Percentiles rank a stretch among this genome's conserved stretches.
These are phyloP conservation scores for Ambrosia trifida DNA, from an alignment of 129 eudicot genomes.

Conservation along the genomic window DNA sequence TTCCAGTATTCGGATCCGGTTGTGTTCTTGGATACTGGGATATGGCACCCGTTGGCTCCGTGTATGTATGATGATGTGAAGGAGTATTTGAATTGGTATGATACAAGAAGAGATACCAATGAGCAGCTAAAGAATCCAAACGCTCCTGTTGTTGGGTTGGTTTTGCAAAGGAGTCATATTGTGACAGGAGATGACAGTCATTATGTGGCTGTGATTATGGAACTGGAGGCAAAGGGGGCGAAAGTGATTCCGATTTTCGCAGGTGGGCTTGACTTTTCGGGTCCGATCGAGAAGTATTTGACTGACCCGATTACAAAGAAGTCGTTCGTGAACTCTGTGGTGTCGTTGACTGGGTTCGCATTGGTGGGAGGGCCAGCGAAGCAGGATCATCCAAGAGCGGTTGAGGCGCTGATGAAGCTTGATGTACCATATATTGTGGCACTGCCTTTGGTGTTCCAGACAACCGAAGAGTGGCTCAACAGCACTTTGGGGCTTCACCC, in stretches of 20 bases:
- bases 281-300: conserved; percentile 87
- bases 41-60: conserved; percentile 99
- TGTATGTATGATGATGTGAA: conserved; percentile 98
- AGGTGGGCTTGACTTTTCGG: conserved; percentile 97
- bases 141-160: conserved; percentile 82
- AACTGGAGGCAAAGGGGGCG: conserved; percentile 94
- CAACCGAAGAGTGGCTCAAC: conserved; percentile 97
- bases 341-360: conserved; percentile 92
- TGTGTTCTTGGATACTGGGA: conserved; percentile 85
- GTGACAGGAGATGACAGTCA: conserved; percentile 98
- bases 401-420: conserved; percentile 93
- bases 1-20: conserved; percentile 92
- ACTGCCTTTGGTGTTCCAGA: conserved; percentile 94
- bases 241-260: conserved; percentile 94
- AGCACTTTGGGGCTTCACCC: conserved; percentile 99
- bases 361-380: conserved; percentile 99
- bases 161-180: conserved; percentile 94
- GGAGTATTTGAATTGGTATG: conserved; percentile 98
- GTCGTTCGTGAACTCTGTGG: conserved; percentile 82
- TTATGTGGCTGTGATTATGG: conserved; percentile 99
- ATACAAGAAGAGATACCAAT: conserved; percentile 86
- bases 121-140: conserved; percentile 66
- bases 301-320: conserved; percentile 83
- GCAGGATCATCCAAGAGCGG: conserved; percentile 94
- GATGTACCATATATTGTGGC: conserved; percentile 97